Conservation (phyloP, 352 stramenopile species). For the Pythium diclinum region DNA sequence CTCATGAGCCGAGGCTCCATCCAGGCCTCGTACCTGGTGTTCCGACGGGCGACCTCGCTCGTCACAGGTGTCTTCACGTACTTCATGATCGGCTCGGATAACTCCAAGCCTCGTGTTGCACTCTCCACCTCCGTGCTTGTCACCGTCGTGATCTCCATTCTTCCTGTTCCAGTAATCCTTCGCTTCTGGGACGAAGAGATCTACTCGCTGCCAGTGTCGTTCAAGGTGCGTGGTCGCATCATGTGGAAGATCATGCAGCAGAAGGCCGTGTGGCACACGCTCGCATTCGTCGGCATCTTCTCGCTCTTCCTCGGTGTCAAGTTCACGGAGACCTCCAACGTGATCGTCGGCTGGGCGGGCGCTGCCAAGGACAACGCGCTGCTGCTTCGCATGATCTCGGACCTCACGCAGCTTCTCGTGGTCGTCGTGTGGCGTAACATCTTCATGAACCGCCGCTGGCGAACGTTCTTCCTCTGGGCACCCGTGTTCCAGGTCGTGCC, state of each 20-base stretch:
- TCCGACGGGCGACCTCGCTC: conserved; percentile 25
- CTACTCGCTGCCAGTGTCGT: conserved; percentile 30
- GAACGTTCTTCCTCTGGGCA: conserved; percentile 19
- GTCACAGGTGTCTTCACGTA: neutral
- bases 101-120: conserved; percentile 14
- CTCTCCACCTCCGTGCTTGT: conserved; percentile 31
- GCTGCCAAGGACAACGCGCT: conserved; percentile 41
- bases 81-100: conserved; percentile 16
- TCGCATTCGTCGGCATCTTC: conserved; percentile 29
- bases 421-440: conserved; percentile 18
- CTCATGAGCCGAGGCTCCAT: conserved; percentile 27
- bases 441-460: conserved; percentile 25
- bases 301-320: conserved; percentile 34
- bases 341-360: conserved; percentile 40
- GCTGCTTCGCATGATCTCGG: conserved; percentile 20
- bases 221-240: conserved; percentile 30
- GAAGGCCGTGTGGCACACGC: conserved; percentile 34
- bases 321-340: conserved; percentile 38
- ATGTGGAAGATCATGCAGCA: conserved; percentile 46
- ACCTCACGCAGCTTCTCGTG: conserved; percentile 9
- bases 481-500: conserved; percentile 20
- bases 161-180: conserved; percentile 30
- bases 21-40: conserved; percentile 28
- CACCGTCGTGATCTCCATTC: conserved; percentile 23
- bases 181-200: conserved; percentile 31